Base-by-base conservation (phyloP, 1,284 basidiomycete genomes). In the Quambalaria eucalypti region DNA sequence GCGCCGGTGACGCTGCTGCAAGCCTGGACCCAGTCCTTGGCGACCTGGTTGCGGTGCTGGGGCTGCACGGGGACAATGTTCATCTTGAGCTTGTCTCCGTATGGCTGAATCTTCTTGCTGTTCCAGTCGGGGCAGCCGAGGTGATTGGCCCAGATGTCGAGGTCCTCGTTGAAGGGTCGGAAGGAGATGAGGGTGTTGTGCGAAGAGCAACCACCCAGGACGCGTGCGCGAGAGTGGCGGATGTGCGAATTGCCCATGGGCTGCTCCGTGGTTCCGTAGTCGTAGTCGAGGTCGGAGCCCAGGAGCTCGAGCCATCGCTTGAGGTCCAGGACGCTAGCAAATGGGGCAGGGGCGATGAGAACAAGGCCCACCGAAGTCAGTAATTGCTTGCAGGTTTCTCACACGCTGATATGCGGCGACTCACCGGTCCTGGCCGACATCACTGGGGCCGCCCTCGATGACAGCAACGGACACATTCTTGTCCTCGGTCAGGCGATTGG, bases 131-230 rank as follows among this genome's bases (percentile, higher is more conserved):
- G 66, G 53, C 71, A 73, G 19, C 62, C 73, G 50, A 66, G 59
- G 51, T 70, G 63, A 54, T 68, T 60, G 9, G 69, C 64, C 76
- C 76, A 77, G 36, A 66, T 64, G 54, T 76, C 74, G 33, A 77
- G 59, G 47, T 77, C 76, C 54, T 60, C 71, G 47, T 73, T 72
- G 56, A 77, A 75, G 9, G 76, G 76, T 25, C 73, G 61, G 64
- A 77, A 77, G 42, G 71, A 74, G 58, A 77, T 77, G 30, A 76
- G 62, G 25, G 76, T 77, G 62, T 77, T 77, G 68, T 77, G 76
- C 47, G 70, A 73, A 16, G 66, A 70, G 60, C 76, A 77, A 31
- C 76, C 76, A 28, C 76, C 76, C 10, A 77, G 64, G 8, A 77
- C 75, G 6, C 60, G 57, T 0, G 76, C 76, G 26, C 76, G 65